Conservation (phyloP, 148 eudicot genomes). For the Agrostemma githago region DNA sequence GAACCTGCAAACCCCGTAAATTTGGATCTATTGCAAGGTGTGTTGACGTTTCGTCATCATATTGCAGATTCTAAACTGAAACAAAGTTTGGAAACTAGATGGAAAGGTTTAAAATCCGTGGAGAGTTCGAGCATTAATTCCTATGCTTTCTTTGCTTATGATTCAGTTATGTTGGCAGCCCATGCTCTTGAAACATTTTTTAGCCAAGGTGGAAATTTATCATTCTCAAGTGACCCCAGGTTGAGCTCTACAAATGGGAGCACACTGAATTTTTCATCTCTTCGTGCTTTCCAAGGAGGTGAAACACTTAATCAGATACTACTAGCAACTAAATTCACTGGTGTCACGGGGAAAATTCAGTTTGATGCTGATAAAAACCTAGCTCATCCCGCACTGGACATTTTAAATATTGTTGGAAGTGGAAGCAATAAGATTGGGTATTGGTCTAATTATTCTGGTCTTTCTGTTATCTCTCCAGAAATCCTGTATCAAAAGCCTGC, state of each 20-base stretch:
- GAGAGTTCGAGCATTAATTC: slow-evolving; percentile 50
- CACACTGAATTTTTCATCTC: slow-evolving; percentile 41
- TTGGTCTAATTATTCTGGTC: slow-evolving; percentile 76
- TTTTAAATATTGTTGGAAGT: slow-evolving; percentile 67
- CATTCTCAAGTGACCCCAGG: slow-evolving; percentile 54
- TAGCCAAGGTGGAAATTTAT: slow-evolving; percentile 43
- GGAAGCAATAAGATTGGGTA: slow-evolving; percentile 64
- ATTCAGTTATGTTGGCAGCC: slow-evolving; percentile 78
- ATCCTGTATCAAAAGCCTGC: slow-evolving; percentile 40
- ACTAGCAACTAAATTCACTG: slow-evolving; percentile 39
- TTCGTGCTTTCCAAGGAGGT: slow-evolving; percentile 63
- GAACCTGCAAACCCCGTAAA: slow-evolving; percentile 30
- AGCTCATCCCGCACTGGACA: slow-evolving; percentile 54
- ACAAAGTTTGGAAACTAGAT: slow-evolving; percentile 36
- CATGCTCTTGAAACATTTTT: slow-evolving; percentile 62
- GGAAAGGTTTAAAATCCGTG: slow-evolving; percentile 45
- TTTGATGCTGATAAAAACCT: slow-evolving; percentile 62
- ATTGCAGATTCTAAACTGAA: slow-evolving; percentile 55
- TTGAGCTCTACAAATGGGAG: slow-evolving; percentile 39
- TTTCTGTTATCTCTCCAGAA: slow-evolving; percentile 67
- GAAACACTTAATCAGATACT: slow-evolving; percentile 46
- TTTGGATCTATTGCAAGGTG: slow-evolving; percentile 61
- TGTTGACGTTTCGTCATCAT: slow-evolving; percentile 68
- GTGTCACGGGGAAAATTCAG: slow-evolving; percentile 52
- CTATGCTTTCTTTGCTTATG: slow-evolving; percentile 82